Conservation (phyloP, 306 rosid genomes). For the Nissolia schottii region DNA sequence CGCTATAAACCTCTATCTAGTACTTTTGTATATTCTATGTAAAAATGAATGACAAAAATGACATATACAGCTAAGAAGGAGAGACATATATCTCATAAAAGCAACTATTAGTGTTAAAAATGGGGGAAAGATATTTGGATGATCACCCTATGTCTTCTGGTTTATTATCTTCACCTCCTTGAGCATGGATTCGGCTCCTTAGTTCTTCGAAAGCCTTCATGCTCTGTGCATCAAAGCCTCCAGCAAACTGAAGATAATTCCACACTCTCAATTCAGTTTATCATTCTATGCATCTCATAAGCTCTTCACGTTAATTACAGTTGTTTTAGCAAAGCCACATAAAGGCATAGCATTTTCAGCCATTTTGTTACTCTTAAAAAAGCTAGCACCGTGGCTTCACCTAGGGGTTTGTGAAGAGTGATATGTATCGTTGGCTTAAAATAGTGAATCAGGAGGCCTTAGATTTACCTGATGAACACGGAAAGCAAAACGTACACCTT, state of each 20-base stretch:
- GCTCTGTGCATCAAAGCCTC: slow-evolving; percentile 84
- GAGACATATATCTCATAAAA: background rate
- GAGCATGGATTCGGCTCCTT: slow-evolving; percentile 47
- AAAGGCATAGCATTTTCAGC: background rate
- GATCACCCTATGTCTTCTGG: slow-evolving; percentile 31
- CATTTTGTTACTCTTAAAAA: background rate
- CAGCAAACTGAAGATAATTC: slow-evolving; percentile 70
- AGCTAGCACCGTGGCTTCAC: too few species aligned
- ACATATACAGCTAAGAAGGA: slow-evolving; percentile 33
- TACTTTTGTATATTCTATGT: background rate
- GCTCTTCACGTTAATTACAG: background rate
- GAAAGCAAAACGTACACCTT: slow-evolving; percentile 90
- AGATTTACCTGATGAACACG: slow-evolving; percentile 83
- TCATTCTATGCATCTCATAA: background rate
- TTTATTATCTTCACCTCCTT: slow-evolving; percentile 37
- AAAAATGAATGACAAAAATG: slow-evolving; percentile 16
- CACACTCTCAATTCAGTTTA: background rate
- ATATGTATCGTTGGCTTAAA: background rate
- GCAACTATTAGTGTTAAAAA: background rate
- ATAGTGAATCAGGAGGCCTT: background rate
- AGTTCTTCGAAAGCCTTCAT: slow-evolving; percentile 92
- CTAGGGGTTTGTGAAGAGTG: too few species aligned
- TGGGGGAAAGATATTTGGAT: background rate
- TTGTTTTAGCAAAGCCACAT: background rate
- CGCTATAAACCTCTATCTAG: too few species aligned